Evolutionary conservation across 768 basidiomycete genomes (phyloP).

Genomic region (Boletus pseudopeckii): DNA sequence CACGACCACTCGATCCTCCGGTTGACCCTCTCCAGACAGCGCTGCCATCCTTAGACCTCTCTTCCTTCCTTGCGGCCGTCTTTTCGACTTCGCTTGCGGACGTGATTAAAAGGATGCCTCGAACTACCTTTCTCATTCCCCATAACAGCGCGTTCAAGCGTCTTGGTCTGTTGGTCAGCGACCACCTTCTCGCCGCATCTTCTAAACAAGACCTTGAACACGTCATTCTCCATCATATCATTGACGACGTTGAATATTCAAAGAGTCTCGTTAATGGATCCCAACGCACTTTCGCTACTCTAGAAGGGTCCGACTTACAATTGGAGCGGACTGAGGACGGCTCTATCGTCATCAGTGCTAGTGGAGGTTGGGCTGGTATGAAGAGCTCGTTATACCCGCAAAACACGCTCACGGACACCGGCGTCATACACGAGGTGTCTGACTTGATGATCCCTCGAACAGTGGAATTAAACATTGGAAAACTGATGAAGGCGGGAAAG

Average conservation of each 20-base stretch:
- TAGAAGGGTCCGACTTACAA: conserved; percentile 82
- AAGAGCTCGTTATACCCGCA: conserved; percentile 53
- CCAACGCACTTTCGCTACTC: conserved; percentile 69
- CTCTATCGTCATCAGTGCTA: conserved; percentile 50
- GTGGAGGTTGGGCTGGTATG: conserved; percentile 79
- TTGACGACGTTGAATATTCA: conserved; percentile 74
- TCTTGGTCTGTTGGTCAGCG: conserved; percentile 80
- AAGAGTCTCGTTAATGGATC: conserved; percentile 58
- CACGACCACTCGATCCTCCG: conserved; percentile 80
- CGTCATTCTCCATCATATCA: conserved; percentile 84
- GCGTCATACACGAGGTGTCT: conserved; percentile 86
- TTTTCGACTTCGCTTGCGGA: conserved; percentile 85
- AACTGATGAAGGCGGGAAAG: conserved; percentile 85
- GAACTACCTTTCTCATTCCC: conserved; percentile 82
- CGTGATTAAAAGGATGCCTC: conserved; percentile 56
- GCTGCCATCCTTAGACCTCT: conserved; percentile 78
- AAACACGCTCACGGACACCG: conserved; percentile 81
- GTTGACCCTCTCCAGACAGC: conserved; percentile 77
- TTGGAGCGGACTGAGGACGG: conserved; percentile 57
- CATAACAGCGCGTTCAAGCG: conserved; percentile 85
- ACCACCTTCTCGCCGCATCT: conserved; percentile 75
- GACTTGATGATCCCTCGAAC: conserved; percentile 84
- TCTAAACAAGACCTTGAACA: conserved; percentile 78
- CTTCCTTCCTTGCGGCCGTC: conserved; percentile 85
- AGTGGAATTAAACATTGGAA: conserved; percentile 83